A percentile compares a stretch with the other conserved stretches of the same genome.
Evolutionary conservation across 306 rosid genomes (phyloP).

Genomic region (Lathyrus sativus): DNA sequence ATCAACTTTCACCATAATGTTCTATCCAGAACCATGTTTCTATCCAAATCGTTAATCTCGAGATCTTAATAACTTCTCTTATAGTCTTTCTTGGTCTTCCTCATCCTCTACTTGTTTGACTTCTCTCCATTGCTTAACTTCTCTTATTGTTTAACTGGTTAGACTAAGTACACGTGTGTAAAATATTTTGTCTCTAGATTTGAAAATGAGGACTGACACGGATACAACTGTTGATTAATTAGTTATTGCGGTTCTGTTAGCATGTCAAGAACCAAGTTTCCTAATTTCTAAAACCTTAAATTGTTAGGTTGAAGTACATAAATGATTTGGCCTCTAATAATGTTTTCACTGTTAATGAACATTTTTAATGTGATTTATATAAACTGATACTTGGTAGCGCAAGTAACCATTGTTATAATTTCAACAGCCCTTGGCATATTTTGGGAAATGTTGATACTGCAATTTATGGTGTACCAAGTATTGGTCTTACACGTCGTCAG

Average conservation of each 20-base stretch:
- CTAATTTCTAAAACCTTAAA: conserved; percentile 21
- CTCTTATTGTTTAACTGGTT: neutral
- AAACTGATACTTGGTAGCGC: conserved; percentile 30
- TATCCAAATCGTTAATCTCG: too few relatives aligned
- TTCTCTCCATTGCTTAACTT: too few relatives aligned
- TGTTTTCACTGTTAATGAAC: conserved; percentile 30
- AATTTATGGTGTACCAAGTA: conserved; percentile 80
- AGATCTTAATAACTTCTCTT: too few relatives aligned
- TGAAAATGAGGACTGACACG: neutral
- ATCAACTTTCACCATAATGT: too few relatives aligned
- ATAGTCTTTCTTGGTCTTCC: too few relatives aligned
- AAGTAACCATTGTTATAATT: conserved; percentile 41
- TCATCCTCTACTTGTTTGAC: too few relatives aligned
- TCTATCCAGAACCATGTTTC: too few relatives aligned
- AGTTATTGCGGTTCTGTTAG: conserved; percentile 11
- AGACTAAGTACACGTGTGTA: neutral
- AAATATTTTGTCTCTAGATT: conserved; percentile 1
- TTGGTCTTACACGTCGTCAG: conserved; percentile 83
- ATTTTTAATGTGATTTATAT: conserved; percentile 19
- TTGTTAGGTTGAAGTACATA: conserved; percentile 16
- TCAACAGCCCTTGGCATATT: conserved; percentile 81
- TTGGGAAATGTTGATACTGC: conserved; percentile 81
- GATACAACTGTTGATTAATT: conserved; percentile 9
- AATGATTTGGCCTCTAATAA: conserved; percentile 5
- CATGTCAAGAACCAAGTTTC: conserved; percentile 14